Base-by-base conservation (phyloP, 257 asterid genomes). In the Ehretia macrophylla region DNA sequence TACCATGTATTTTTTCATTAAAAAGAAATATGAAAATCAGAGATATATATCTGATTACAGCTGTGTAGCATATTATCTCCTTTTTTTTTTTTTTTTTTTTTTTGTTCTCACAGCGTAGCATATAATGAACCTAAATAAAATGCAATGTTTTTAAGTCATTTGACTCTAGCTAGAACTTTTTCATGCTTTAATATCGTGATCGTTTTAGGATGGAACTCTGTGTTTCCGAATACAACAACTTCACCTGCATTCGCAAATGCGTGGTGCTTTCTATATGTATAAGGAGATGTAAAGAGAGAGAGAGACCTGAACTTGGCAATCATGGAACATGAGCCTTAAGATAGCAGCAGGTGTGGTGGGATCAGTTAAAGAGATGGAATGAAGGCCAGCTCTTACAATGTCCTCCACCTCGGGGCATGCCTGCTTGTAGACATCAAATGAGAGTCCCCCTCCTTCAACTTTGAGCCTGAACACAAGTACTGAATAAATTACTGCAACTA, bases 221-320 rank as follows among this genome's bases (percentile, higher is more conserved):
- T 27, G 35, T 27, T 27, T 27, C 35, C 35, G 3, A 27, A 27
- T 1, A 27, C 35, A 1, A 27, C 35, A 27, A 27, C 6, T 1
- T 27, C 35, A 6, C 4, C 35, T 27, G 35, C 35, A 27, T 27
- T 27, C 3, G 35, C 35, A 14, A 23, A 53, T 16, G 17, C 14
- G 5, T 4, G 19, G 19, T 11, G 10, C 14, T 56, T 3, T 0
- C 8, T 18, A 27, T 32, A n/a, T 3, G 42, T 22, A 20, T 32
- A 39, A 4, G 8, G n/a, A 32, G 17, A 48, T 14, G 62, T 11
- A 18, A 14, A 42, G 47, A 10, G 8, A 42, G 47, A 42, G 47
- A 42, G 35, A 27, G 35, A 83, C 86, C 90, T 77, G 81, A 63
- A 83, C 87, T 75, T 80, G 85, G 68, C 90, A 83, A 55, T 83